A percentile compares a stretch with the other conserved stretches of the same genome.
These are phyloP conservation scores for Penicillium silybi DNA, from an alignment of 495 filamentous ascomycete species.

Conservation along the genomic window DNA sequence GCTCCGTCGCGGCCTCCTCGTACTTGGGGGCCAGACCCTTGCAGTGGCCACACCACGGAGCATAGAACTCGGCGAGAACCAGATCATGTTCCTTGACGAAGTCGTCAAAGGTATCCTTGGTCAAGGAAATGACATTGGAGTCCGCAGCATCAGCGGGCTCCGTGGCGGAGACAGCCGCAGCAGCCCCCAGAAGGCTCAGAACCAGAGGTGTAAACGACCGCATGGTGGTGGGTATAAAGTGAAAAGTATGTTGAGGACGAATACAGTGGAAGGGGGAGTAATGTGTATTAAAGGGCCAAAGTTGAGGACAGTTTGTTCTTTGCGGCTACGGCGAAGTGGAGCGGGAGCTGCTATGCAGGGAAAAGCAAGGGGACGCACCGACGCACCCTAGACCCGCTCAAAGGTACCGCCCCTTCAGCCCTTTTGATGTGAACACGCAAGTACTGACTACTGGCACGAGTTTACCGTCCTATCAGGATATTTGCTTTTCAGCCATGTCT, in stretches of 20 bases:
- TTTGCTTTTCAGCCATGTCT: neutral
- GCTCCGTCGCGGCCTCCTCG: constrained; percentile 84
- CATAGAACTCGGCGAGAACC: constrained; percentile 96
- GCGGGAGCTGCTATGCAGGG: constrained; percentile 14
- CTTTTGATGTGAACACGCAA: neutral
- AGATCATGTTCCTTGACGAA: constrained; percentile 85
- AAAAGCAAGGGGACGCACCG: neutral
- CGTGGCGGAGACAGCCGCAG: constrained; percentile 59
- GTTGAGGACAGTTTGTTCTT: constrained; percentile 52
- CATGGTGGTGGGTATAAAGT: constrained; percentile 43
- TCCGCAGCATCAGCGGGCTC: constrained; percentile 47
- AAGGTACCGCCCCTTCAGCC: neutral
- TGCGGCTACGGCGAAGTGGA: constrained; percentile 20
- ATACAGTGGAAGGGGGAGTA: neutral
- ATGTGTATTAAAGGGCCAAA: constrained; percentile 1
- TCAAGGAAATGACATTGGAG: constrained; percentile 71
- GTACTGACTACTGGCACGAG: neutral
- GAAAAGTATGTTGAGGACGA: neutral
- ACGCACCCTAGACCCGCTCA: neutral
- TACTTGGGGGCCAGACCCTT: constrained; percentile 90
- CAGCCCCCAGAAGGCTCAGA: constrained; percentile 57
- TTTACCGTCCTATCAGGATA: neutral
- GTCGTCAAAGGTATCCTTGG: constrained; percentile 75
- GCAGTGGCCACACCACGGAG: constrained; percentile 99
- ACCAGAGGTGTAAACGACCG: constrained; percentile 52